These are phyloP conservation scores for Amanita pallidorosea DNA, from an alignment of 768 basidiomycete species.

Conservation along the genomic window DNA sequence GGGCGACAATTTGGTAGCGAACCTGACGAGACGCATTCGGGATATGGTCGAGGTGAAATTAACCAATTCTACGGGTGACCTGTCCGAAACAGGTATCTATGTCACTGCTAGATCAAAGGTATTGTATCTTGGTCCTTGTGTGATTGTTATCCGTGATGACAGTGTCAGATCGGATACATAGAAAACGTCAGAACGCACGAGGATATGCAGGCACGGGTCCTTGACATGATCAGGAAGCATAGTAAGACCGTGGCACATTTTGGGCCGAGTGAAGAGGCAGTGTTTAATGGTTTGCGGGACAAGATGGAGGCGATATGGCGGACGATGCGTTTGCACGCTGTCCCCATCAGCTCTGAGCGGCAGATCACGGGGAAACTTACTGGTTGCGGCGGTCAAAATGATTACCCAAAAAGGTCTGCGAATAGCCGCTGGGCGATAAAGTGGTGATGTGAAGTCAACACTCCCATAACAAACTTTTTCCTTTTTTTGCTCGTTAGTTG, in stretches of 20 bases:
- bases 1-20: background rate
- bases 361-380: too few species aligned
- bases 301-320: background rate
- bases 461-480: too few species aligned
- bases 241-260: background rate
- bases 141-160: background rate
- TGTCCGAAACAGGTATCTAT: background rate
- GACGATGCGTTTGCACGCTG: background rate
- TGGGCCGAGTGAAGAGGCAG: background rate
- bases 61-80: background rate
- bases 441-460: too few species aligned
- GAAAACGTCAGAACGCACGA: background rate
- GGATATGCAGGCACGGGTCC: background rate
- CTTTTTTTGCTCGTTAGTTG: too few species aligned
- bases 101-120: background rate
- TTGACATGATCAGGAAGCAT: background rate
- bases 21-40: too few species aligned
- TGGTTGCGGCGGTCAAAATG: too few species aligned
- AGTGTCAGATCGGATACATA: background rate
- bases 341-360: too few species aligned
- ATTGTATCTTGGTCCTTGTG: background rate
- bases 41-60: background rate
- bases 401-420: too few species aligned
- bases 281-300: background rate
- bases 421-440: too few species aligned